Conservation (phyloP, 164 flowering plant species). For the Protea cynaroides region DNA sequence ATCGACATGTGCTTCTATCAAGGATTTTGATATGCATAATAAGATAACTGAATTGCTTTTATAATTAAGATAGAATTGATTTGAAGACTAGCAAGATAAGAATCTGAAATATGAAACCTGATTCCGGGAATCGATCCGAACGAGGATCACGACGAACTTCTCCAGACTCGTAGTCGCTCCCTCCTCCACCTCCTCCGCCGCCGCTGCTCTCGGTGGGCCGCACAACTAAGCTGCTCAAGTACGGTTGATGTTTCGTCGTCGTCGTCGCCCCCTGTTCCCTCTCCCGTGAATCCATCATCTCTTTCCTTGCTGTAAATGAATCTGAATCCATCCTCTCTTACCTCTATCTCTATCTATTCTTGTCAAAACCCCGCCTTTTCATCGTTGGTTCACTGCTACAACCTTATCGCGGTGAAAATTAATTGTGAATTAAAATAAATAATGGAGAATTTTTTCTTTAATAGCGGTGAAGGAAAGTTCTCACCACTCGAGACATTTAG, state of each 20-base stretch:
- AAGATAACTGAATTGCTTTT: background rate
- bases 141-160: conserved; percentile 30
- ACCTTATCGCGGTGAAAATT: too few species aligned
- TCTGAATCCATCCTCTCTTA: too few species aligned
- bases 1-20: background rate
- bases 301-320: background rate
- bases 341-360: too few species aligned
- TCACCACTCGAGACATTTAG: too few species aligned
- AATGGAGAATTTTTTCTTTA: too few species aligned
- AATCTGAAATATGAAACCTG: conserved; percentile 26
- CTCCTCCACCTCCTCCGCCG: conserved; percentile 61
- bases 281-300: conserved; percentile 47
- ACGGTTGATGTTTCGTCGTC: conserved; percentile 4
- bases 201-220: conserved; percentile 16
- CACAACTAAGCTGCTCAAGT: conserved; percentile 21
- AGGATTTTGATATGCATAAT: background rate
- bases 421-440: too few species aligned
- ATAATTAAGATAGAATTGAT: background rate
- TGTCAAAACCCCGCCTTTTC: too few species aligned
- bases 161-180: conserved; percentile 16
- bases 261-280: conserved; percentile 29
- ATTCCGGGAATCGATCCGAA: conserved; percentile 40
- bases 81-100: background rate
- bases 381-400: too few species aligned
- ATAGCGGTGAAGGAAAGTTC: too few species aligned